Base-by-base conservation (phyloP, 2,329 filamentous ascomycete genomes). In the Xylariaceae sp. region DNA sequence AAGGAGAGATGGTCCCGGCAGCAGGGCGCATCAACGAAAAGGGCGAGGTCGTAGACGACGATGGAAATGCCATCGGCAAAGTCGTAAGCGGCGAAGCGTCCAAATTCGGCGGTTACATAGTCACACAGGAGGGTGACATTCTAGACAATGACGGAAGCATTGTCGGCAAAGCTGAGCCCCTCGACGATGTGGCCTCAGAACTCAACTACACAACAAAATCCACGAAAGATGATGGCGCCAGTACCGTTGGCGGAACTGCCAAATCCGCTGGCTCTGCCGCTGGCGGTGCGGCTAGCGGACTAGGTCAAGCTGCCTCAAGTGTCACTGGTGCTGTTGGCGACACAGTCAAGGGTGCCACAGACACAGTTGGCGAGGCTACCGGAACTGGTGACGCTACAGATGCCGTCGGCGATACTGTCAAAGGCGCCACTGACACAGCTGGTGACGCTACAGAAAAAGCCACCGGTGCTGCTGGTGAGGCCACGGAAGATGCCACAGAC, bases 1-100 rank as follows among this genome's bases (percentile, higher is more conserved):
- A 66, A 40, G 64, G 63, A 33, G 64, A 67, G 57, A 64, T 66
- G 63, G 64, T 66, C 31, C 65, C 65, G 15, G 65, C 65, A 11
- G 65, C 65, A n/a, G 65, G 65, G 33, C 65, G 73, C 44, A 66
- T 81, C 50, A 80, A 75, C 58, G 74, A 74, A 48, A 72, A 77
- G 46, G 78, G 78, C n/a, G 75, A 79, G 53, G 74, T 81, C 11
- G 67, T 81, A 32, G 77, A 81, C 62, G 74, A 77, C 30, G 76
- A 81, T 43, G 75, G 74, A 10, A 74, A 73, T 49, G 64, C 74
- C 14, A 71, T 76, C 40, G 74, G 72, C 45, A 68, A 67, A 44
- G 69, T 73, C 9, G 66, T 66, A 31, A 53, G 60, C 46, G 61
- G 62, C 35, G 54, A 66, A 31, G 53, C 60, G 6, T 54, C 58